These are phyloP conservation scores for Exophiala alcalophila DNA, from an alignment of 2,329 filamentous ascomycete genomes.

Conservation along the genomic window DNA sequence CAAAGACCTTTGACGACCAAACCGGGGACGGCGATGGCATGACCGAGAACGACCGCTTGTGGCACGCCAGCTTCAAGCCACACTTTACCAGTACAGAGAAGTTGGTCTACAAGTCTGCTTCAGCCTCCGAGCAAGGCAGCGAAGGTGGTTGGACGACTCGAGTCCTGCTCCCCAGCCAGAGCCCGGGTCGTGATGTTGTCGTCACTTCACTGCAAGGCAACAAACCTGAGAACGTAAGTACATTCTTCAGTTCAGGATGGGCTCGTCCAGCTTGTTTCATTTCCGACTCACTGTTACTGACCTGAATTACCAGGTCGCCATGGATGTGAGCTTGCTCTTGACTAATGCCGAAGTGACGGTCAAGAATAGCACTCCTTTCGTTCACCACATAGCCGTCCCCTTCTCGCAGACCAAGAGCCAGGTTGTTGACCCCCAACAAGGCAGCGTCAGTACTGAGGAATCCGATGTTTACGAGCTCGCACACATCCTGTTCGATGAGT, in stretches of 20 bases:
- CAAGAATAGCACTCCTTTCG: conserved; percentile 59
- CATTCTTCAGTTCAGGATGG: background rate
- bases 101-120: conserved; percentile 22
- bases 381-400: conserved; percentile 30
- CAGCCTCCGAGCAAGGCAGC: background rate
- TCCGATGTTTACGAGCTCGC: conserved; percentile 76
- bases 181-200: conserved; percentile 3
- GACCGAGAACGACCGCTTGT: conserved; percentile 62
- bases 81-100: conserved; percentile 23
- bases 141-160: conserved; percentile 11
- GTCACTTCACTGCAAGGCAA: conserved; percentile 17
- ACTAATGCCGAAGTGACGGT: conserved; percentile 41
- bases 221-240: conserved; percentile 5
- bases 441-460: conserved; percentile 34
- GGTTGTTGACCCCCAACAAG: conserved; percentile 26
- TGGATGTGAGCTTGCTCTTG: conserved; percentile 18
- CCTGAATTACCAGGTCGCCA: conserved; percentile 7
- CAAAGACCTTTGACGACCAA: conserved; percentile 61
- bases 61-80: conserved; percentile 61
- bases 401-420: conserved; percentile 33
- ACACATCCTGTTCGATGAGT: conserved; percentile 73
- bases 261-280: conserved; percentile 1
- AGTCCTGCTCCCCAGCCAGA: conserved; percentile 4
- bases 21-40: conserved; percentile 50
- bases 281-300: conserved; percentile 4